Base-by-base conservation (phyloP, 2,329 filamentous ascomycete species). In the Cladophialophora psammophila region DNA sequence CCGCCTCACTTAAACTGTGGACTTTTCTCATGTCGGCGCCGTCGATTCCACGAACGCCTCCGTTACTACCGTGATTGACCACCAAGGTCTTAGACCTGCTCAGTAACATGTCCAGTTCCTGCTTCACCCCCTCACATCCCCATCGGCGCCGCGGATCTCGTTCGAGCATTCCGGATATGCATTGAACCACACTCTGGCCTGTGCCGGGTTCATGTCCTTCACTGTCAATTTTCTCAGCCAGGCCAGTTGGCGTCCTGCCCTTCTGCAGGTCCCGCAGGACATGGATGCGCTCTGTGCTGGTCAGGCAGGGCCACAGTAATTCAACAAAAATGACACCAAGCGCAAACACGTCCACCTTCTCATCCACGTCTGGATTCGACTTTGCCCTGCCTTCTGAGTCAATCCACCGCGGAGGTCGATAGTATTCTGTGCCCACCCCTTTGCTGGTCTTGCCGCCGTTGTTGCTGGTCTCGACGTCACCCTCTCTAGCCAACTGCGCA, bases 371-470 rank as follows among this genome's bases (percentile, higher is more conserved):
- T 40, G 55, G 20, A 34, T 61, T 26, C 5, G 56, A 26, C 35
- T 63, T 63, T 32, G 10, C 26, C 74, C 10, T 54, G 38, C 36
- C 52, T 26, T 56, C 50, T 13, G 56, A n/a, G 40, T 71, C 60
- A 7, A 32, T 40, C 50, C 54, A 56, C 63, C 74, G 74, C 1
- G 82, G 80, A 2, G 88, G 88, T 5, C 86, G 83, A 71, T 90
- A 90, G 67, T 88, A 85, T 64, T 87, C 84, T 0, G 88, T 90
- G 0, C 87, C 88, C 1, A 88, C 86, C 0, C 83, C 80, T 55
- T 82, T 83, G 69, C 12, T 74, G 75, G 38, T 35, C 18, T 54
- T 64, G 9, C 42, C n/a, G 32, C 31, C 36, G n/a, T 36, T 56
- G 5, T 32, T 38, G 18, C 26, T 31, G 4, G 34, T 18, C 18